Conservation (phyloP, 2,329 filamentous ascomycete species). For the Cladosporium austrohemisphaericum region DNA sequence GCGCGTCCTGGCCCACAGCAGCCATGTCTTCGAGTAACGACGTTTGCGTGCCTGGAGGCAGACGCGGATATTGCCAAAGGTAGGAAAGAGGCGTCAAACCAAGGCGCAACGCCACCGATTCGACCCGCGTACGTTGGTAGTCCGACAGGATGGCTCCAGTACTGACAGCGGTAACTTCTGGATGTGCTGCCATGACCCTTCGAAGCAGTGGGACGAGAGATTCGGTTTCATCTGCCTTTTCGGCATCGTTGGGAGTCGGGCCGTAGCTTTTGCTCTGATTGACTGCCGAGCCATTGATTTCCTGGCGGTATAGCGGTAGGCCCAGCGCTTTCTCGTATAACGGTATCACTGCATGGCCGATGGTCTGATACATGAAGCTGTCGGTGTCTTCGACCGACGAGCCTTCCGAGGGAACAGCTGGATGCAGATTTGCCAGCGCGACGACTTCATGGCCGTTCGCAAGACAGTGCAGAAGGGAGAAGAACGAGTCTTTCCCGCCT, state of each 20-base stretch:
- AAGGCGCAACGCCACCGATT: constrained; percentile 83
- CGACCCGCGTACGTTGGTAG: constrained; percentile 93
- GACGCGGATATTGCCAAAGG: constrained; percentile 83
- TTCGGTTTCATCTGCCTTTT: constrained; percentile 74
- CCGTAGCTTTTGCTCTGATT: constrained; percentile 70
- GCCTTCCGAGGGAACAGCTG: constrained; percentile 35
- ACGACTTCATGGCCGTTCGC: constrained; percentile 80
- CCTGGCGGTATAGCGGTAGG: constrained; percentile 77
- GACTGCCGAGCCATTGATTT: constrained; percentile 68
- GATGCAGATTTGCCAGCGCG: constrained; percentile 85
- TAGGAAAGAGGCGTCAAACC: constrained; percentile 78
- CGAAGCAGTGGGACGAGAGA: constrained; percentile 73
- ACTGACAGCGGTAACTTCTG: constrained; percentile 78
- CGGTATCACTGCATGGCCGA: constrained; percentile 82
- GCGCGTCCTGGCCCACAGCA: constrained; percentile 71
- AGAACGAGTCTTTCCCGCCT: constrained; percentile 96
- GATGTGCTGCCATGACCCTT: constrained; percentile 64
- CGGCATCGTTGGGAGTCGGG: constrained; percentile 25
- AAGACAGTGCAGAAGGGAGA: constrained; percentile 84
- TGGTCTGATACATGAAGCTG: constrained; percentile 99
- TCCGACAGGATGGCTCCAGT: constrained; percentile 91
- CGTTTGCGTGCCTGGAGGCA: constrained; percentile 53
- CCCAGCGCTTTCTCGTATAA: constrained; percentile 75
- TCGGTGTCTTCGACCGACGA: constrained; percentile 64
- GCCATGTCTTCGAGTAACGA: constrained; percentile 77